Evolutionary conservation across 805 yeast genomes (phyloP).

Genomic region (Yamadazyma nakazawae): DNA sequence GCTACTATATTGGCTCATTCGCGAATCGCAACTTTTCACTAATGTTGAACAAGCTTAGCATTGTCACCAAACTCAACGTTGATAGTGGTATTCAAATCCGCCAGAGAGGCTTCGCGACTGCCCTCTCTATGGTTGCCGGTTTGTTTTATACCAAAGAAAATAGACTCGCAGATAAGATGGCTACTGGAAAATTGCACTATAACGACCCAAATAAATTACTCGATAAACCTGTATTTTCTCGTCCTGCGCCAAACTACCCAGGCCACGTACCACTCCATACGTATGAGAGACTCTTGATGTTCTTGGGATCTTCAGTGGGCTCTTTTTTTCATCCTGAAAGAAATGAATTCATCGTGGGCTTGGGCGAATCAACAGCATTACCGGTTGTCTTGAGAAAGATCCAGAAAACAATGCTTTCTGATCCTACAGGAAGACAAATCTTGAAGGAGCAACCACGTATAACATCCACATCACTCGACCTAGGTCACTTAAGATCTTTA

Average conservation of each 20-base stretch:
- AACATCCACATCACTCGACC: slow-evolving; percentile 65
- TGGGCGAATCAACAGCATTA: slow-evolving; percentile 89
- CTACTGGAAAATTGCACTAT: slow-evolving; percentile 44
- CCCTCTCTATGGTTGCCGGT: slow-evolving; percentile 20
- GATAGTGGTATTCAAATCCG: neutral
- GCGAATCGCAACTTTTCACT: slow-evolving; percentile 1
- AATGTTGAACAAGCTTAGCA: neutral
- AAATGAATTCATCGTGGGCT: slow-evolving; percentile 70
- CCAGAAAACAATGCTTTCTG: slow-evolving; percentile 70
- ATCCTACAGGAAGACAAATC: slow-evolving; percentile 72
- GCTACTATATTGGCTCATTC: neutral
- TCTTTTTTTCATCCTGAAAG: slow-evolving; percentile 74
- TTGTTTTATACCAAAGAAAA: slow-evolving; percentile 43
- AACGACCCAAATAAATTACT: slow-evolving; percentile 29
- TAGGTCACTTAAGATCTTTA: slow-evolving; percentile 53
- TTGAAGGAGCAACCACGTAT: slow-evolving; percentile 80
- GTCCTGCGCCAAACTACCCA: slow-evolving; percentile 53
- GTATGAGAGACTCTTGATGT: slow-evolving; percentile 61
- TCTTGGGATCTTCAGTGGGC: slow-evolving; percentile 72
- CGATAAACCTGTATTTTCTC: slow-evolving; percentile 27
- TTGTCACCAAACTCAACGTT: neutral
- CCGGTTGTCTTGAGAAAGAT: slow-evolving; percentile 60
- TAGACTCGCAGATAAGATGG: slow-evolving; percentile 59
- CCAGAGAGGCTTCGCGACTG: neutral
- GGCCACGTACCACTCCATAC: slow-evolving; percentile 75